These are phyloP conservation scores for Climacium dendroides DNA, from an alignment of 225 moss, liverwort and hornwort species.

Conservation along the genomic window DNA sequence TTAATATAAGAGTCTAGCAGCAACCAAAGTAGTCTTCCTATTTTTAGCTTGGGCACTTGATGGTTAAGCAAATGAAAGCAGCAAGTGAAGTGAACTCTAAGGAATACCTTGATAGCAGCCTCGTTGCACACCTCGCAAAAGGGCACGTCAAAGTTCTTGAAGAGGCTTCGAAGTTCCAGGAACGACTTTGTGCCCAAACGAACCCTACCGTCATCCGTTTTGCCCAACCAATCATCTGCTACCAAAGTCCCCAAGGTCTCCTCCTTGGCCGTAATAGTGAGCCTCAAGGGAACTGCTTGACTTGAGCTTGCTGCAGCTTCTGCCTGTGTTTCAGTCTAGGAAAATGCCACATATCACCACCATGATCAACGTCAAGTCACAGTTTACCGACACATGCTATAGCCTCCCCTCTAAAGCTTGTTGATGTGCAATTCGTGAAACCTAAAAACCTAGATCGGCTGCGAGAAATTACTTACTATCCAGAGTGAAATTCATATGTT, in stretches of 20 bases:
- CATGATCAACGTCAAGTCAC: not conserved
- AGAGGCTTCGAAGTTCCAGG: constrained; percentile 71
- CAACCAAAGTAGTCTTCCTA: not conserved
- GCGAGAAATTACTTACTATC: not conserved
- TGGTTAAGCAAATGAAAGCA: not conserved
- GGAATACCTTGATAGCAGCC: constrained; percentile 80
- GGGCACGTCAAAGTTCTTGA: constrained; percentile 73
- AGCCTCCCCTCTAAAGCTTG: not conserved
- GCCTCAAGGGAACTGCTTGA: constrained; percentile 27
- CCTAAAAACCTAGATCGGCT: not conserved
- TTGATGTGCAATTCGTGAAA: not conserved
- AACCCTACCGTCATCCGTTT: constrained; percentile 38
- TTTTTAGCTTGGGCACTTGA: not conserved
- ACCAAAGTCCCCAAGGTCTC: constrained; percentile 45
- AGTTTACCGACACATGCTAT: not conserved
- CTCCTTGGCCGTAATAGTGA: constrained; percentile 53
- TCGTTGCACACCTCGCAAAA: constrained; percentile 92
- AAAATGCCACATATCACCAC: not conserved
- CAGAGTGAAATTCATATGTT: not conserved
- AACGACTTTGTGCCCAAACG: constrained; percentile 71
- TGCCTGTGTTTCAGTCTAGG: constrained; percentile 24
- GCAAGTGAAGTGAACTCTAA: not conserved
- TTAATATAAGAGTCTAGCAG: not conserved
- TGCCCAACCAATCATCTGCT: constrained; percentile 52
- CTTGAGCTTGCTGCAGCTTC: constrained; percentile 28